Conservation (phyloP, 768 basidiomycete species). For the Crucibulum laeve region DNA sequence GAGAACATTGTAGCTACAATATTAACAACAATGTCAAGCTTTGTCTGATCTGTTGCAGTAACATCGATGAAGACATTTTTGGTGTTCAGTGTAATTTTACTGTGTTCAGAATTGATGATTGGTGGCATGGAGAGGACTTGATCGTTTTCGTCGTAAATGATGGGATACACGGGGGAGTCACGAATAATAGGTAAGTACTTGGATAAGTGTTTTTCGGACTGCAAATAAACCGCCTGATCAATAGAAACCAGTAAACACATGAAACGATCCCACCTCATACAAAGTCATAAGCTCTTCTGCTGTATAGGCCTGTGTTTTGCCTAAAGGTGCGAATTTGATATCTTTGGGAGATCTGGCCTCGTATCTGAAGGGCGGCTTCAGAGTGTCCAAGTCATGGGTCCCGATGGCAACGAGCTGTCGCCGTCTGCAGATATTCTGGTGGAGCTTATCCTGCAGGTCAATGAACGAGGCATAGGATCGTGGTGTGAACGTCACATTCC, state of each 20-base stretch:
- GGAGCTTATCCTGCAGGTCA: constrained; percentile 98
- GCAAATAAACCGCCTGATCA: no score
- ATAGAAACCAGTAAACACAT: no score
- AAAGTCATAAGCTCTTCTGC: constrained; percentile 90
- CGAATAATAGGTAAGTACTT: constrained; percentile 90
- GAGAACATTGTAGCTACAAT: constrained; percentile 98
- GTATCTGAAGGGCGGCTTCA: constrained; percentile 85
- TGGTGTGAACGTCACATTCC: constrained; percentile 85
- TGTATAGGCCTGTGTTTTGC: constrained; percentile 73
- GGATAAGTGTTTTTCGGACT: constrained; percentile 91
- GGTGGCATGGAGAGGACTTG: constrained; percentile 95
- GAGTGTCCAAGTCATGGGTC: constrained; percentile 92
- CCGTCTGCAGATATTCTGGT: constrained; percentile 90
- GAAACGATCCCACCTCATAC: constrained; percentile 96
- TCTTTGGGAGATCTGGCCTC: constrained; percentile 77
- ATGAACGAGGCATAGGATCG: constrained; percentile 95
- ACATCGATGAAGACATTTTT: constrained; percentile 95
- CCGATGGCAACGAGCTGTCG: constrained; percentile 94
- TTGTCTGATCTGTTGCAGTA: constrained; percentile 95
- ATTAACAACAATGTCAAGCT: constrained; percentile 92
- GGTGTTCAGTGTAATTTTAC: constrained; percentile 94
- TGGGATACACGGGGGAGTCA: constrained; percentile 93
- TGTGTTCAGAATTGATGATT: constrained; percentile 96
- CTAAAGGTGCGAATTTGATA: constrained; percentile 89
- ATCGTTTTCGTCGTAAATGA: constrained; percentile 91